phyloP scores from a whole-genome alignment of 108 stramenopile genomes.

The Nannochloropsis salina region DNA sequence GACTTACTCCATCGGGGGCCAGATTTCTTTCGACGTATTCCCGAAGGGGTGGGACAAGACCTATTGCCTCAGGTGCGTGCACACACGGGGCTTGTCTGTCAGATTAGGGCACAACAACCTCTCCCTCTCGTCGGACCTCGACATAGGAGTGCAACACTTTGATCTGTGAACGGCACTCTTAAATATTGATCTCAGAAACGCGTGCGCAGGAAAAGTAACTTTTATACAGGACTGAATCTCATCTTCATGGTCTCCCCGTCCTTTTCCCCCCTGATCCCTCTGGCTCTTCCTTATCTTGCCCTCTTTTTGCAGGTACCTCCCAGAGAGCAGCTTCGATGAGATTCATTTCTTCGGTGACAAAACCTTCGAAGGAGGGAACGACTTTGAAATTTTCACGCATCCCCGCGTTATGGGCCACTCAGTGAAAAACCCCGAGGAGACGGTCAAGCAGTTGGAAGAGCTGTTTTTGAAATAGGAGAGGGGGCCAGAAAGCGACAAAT shows the following conservation, averaged over 20 bases:
- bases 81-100: too few relatives aligned
- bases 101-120: conserved; percentile 44
- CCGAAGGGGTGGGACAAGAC: conserved; percentile 99
- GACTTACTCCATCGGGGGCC: conserved; percentile 93
- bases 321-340: conserved; percentile 79
- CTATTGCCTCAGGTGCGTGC: conserved; percentile 75
- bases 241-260: too few relatives aligned
- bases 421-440: conserved; percentile 89
- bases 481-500: neutral
- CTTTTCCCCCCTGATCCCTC: neutral
- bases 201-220: too few relatives aligned
- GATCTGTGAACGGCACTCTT: too few relatives aligned
- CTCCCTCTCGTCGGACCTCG: too few relatives aligned
- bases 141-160: too few relatives aligned
- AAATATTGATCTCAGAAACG: too few relatives aligned
- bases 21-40: conserved; percentile 98
- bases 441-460: conserved; percentile 76
- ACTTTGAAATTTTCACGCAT: conserved; percentile 89
- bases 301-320: conserved; percentile 31
- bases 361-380: conserved; percentile 97
- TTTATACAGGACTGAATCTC: too few relatives aligned
- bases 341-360: conserved; percentile 99
- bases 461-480: conserved; percentile 24
- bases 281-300: neutral
- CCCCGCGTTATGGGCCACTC: conserved; percentile 92